Percentiles rank a stretch among this genome's conserved stretches.
phyloP scores from a whole-genome alignment of 1,284 basidiomycete genomes.

The Cronartium quercuum region DNA sequence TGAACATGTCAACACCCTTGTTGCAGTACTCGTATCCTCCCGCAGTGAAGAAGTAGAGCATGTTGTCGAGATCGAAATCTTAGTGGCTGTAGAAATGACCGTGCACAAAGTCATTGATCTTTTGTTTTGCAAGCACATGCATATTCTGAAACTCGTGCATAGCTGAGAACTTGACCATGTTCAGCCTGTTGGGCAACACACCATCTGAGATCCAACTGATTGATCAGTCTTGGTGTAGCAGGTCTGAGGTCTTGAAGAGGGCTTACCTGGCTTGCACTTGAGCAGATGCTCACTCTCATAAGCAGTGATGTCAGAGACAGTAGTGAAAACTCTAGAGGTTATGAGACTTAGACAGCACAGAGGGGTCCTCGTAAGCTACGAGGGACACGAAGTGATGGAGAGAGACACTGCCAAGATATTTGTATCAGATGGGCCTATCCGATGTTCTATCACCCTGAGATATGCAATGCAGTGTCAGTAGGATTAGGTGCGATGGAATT shows the following conservation, averaged over 20 bases:
- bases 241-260: slow-evolving; percentile 3
- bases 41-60: slow-evolving; percentile 97
- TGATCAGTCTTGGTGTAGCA: not conserved
- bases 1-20: slow-evolving; percentile 99
- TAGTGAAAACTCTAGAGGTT: slow-evolving; percentile 39
- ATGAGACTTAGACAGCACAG: too few species aligned
- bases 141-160: slow-evolving; percentile 94
- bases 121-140: slow-evolving; percentile 82
- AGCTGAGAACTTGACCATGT: slow-evolving; percentile 91
- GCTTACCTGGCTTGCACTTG: slow-evolving; percentile 74
- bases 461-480: too few species aligned
- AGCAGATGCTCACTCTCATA: slow-evolving; percentile 93
- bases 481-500: too few species aligned
- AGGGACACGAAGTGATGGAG: too few species aligned
- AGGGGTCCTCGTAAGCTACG: too few species aligned
- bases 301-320: slow-evolving; percentile 58
- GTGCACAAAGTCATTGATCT: slow-evolving; percentile 95
- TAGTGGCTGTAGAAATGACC: slow-evolving; percentile 98
- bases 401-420: too few species aligned
- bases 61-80: slow-evolving; percentile 91
- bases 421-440: too few species aligned
- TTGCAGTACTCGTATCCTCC: slow-evolving; percentile 98
- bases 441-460: too few species aligned
- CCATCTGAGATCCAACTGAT: slow-evolving; percentile 58
- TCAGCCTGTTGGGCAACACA: slow-evolving; percentile 94